Evolutionary conservation across 2,329 filamentous ascomycete genomes (phyloP).

Genomic region (Cordyceps militaris): DNA sequence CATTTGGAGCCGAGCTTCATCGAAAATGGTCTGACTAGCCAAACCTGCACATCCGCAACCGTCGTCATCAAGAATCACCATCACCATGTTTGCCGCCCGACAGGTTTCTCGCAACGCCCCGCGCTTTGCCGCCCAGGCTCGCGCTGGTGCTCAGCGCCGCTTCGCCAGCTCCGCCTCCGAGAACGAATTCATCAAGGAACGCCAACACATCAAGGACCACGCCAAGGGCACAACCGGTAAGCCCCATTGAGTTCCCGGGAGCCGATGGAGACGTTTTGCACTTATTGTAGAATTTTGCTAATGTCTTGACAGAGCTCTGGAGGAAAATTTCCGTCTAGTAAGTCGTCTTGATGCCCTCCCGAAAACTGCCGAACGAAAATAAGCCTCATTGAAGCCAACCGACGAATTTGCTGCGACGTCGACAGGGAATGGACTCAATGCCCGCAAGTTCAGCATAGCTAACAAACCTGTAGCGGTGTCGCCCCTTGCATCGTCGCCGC

Average conservation of each 20-base stretch:
- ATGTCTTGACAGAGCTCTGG: constrained; percentile 68
- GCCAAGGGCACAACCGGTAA: constrained; percentile 75
- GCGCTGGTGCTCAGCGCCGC: constrained; percentile 59
- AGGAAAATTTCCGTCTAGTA: constrained; percentile 95
- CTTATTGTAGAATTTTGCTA: constrained; percentile 21
- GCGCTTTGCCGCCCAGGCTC: constrained; percentile 55
- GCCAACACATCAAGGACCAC: constrained; percentile 84
- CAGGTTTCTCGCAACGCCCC: constrained; percentile 54
- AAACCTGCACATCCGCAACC: constrained; percentile 23
- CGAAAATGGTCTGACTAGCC: constrained; percentile 27
- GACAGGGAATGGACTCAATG: background rate
- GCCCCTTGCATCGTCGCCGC: constrained; percentile 67
- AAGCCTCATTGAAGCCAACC: constrained; percentile 14
- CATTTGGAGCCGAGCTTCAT: constrained; percentile 28
- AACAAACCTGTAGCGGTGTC: constrained; percentile 52
- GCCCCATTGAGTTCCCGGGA: constrained; percentile 27
- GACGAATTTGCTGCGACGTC: constrained; percentile 18
- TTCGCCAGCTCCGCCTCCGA: constrained; percentile 67
- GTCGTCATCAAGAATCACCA: constrained; percentile 18
- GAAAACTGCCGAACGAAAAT: background rate
- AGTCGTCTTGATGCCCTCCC: constrained; percentile 30
- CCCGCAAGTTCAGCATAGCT: constrained; percentile 14
- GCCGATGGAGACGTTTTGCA: constrained; percentile 16
- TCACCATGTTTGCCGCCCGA: constrained; percentile 58
- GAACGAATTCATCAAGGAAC: constrained; percentile 91